A percentile compares a stretch with the other conserved stretches of the same genome.
Evolutionary conservation across 2,329 filamentous ascomycete species (phyloP).

Genomic region (Cadophora sp.): DNA sequence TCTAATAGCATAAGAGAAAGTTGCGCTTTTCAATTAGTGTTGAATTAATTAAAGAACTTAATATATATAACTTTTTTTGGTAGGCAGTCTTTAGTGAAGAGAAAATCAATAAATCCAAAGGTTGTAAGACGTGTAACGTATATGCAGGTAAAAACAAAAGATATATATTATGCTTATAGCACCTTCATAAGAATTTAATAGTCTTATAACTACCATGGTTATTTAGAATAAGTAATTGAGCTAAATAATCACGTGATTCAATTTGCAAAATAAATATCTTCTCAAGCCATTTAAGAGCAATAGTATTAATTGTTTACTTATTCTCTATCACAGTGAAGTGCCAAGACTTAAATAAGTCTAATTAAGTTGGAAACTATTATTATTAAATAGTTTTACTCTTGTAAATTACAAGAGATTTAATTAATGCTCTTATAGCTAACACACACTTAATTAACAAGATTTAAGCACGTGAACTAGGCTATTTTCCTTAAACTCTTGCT

Average conservation of each 20-base stretch:
- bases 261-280: neutral
- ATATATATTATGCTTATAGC: neutral
- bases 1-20: too few species aligned
- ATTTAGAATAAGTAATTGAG: neutral
- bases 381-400: neutral
- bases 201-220: neutral
- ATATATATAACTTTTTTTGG: too few species aligned
- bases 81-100: too few species aligned
- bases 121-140: neutral
- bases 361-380: neutral
- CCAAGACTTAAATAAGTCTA: neutral
- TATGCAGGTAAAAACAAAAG: too few species aligned
- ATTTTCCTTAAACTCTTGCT: too few species aligned
- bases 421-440: neutral
- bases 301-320: neutral
- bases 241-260: neutral
- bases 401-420: neutral
- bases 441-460: too few species aligned
- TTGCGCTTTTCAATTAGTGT: too few species aligned
- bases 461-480: too few species aligned
- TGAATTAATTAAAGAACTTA: too few species aligned
- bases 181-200: neutral
- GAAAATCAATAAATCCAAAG: too few species aligned
- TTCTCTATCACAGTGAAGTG: neutral
- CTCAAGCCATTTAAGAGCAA: neutral